Evolutionary conservation across 2,329 filamentous ascomycete genomes (phyloP).

Genomic region (Aspergillus chevalieri): DNA sequence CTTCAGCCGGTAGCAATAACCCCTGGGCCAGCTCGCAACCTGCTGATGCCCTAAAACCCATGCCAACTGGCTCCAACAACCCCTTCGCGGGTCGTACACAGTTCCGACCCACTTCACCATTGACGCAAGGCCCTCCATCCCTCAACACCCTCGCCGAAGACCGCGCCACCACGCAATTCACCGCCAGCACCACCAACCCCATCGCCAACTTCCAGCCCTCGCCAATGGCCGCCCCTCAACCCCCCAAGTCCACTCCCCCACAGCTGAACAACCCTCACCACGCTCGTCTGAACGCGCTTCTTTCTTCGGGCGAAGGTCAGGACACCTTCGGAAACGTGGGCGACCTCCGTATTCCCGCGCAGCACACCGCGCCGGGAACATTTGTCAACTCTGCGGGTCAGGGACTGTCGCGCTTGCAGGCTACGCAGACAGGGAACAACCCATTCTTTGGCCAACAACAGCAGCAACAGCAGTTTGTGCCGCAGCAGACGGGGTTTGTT

Average conservation of each 20-base stretch:
- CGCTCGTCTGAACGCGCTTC: conserved; percentile 75
- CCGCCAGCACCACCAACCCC: conserved; percentile 46
- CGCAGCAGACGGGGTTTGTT: conserved; percentile 41
- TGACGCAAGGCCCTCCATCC: conserved; percentile 57
- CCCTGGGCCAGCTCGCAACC: conserved; percentile 70
- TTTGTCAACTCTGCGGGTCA: conserved; percentile 94
- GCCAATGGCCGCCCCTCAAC: conserved; percentile 19
- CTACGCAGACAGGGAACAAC: conserved; percentile 68
- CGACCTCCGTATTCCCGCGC: conserved; percentile 86
- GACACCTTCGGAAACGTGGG: conserved; percentile 98
- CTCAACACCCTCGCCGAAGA: conserved; percentile 76
- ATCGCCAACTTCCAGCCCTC: conserved; percentile 44
- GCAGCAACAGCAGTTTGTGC: conserved; percentile 50
- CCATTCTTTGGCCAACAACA: conserved; percentile 70
- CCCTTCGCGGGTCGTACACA: conserved; percentile 71
- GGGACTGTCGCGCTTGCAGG: conserved; percentile 66
- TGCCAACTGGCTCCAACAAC: conserved; percentile 94
- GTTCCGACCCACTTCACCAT: conserved; percentile 47
- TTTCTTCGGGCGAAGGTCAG: conserved; percentile 82
- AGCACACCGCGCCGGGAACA: conserved; percentile 91
- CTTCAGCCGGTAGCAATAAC: conserved; percentile 83
- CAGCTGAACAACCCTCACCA: conserved; percentile 50
- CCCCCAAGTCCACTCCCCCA: conserved; percentile 28
- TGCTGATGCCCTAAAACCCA: conserved; percentile 64
- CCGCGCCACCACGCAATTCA: conserved; percentile 62